Evolutionary conservation across 2,329 filamentous ascomycete species (phyloP).

Genomic region (Pestalotiopsis sp.): DNA sequence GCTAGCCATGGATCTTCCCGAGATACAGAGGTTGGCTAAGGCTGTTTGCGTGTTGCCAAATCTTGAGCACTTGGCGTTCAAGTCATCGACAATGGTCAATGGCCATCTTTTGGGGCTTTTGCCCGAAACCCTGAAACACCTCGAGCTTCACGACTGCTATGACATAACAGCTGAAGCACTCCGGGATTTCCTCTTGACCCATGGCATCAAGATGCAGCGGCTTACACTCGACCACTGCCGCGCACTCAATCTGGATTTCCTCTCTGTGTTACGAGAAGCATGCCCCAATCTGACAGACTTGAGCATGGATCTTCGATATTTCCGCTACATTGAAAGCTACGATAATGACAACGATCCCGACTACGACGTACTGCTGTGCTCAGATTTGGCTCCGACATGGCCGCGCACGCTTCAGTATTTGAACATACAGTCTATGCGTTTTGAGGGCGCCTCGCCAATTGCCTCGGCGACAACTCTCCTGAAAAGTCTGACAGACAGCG

Average conservation of each 20-base stretch:
- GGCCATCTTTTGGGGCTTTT: constrained; percentile 67
- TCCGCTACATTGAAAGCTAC: constrained; percentile 65
- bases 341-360: constrained; percentile 69
- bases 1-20: constrained; percentile 22
- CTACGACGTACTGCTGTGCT: constrained; percentile 67
- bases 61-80: constrained; percentile 69
- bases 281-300: constrained; percentile 74
- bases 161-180: constrained; percentile 69
- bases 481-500: constrained; percentile 72
- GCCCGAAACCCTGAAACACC: constrained; percentile 62
- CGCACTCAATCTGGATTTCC: constrained; percentile 73
- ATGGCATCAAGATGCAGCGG: constrained; percentile 66
- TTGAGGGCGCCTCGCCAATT: constrained; percentile 45
- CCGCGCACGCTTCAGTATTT: constrained; percentile 69
- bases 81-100: constrained; percentile 73
- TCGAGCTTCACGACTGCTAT: constrained; percentile 80
- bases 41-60: constrained; percentile 55
- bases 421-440: constrained; percentile 76
- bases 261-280: constrained; percentile 61
- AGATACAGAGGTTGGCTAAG: constrained; percentile 44
- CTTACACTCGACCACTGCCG: constrained; percentile 79
- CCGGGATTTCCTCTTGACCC: constrained; percentile 61
- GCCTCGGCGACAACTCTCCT: constrained; percentile 76
- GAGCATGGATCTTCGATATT: constrained; percentile 78
- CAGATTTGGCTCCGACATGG: constrained; percentile 73